These are phyloP conservation scores for Suhomyces sp. DNA, from an alignment of 805 yeast genomes.

Conservation along the genomic window DNA sequence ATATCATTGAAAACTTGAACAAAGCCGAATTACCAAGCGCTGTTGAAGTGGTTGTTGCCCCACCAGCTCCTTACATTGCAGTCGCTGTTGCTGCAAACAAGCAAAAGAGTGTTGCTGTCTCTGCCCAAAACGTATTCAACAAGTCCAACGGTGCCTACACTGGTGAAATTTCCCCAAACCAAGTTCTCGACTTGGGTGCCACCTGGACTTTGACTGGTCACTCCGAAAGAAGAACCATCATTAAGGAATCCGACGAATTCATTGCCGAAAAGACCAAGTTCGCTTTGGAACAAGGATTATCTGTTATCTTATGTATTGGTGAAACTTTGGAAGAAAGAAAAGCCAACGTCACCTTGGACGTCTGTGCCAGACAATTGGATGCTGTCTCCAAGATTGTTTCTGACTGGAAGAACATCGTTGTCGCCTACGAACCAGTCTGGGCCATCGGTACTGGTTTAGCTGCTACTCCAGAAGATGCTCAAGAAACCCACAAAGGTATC, in stretches of 20 bases:
- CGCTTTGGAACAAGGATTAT: slow-evolving; percentile 84
- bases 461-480: slow-evolving; percentile 98
- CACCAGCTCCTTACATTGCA: slow-evolving; percentile 90
- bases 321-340: slow-evolving; percentile 96
- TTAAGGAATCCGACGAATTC: slow-evolving; percentile 85
- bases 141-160: slow-evolving; percentile 96
- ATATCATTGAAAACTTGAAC: slow-evolving; percentile 83
- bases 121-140: slow-evolving; percentile 88
- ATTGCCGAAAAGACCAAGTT: slow-evolving; percentile 92
- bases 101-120: slow-evolving; percentile 70
- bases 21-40: slow-evolving; percentile 66
- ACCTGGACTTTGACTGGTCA: slow-evolving; percentile 96
- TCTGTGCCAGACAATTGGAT: slow-evolving; percentile 82
- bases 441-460: slow-evolving; percentile 99
- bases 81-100: slow-evolving; percentile 67
- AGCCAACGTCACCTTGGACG: slow-evolving; percentile 79
- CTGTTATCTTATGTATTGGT: slow-evolving; percentile 95
- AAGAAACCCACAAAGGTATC: slow-evolving; percentile 86
- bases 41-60: slow-evolving; percentile 93
- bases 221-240: slow-evolving; percentile 95
- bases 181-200: slow-evolving; percentile 87
- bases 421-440: slow-evolving; percentile 99
- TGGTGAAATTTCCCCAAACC: slow-evolving; percentile 90
- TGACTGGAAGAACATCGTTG: slow-evolving; percentile 90
- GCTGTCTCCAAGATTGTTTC: slow-evolving; percentile 78